Evolutionary conservation across 1,284 basidiomycete species (phyloP), one percentile per base, ranked within the genome.

Genomic region (Coniferiporia sulphurascens): DNA sequence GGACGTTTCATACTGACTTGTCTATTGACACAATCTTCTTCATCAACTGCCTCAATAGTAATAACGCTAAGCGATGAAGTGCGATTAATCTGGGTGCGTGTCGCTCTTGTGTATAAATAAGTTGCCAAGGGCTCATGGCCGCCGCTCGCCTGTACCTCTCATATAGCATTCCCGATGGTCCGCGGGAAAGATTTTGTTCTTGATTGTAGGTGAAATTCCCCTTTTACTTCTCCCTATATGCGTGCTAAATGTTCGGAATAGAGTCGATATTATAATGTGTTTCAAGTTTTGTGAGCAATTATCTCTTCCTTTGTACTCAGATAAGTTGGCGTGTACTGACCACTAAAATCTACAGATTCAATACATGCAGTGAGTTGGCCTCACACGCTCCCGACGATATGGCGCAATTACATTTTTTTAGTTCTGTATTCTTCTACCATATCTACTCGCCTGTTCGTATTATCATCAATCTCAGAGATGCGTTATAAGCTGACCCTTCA

Each of bases 221-320:
- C 32, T 22, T 35, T 44, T 43, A n/a, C 41, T 43, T 43, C n/a
- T 43, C 41, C 12, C 10, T n/a, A 12, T 43, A 43, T 43, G 10
- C 10, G 10, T 3, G 3, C 34, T 17, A 15, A 34, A 9, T 19
- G n/a, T 21, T 41, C 6, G 27, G 15, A 36, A 32, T 12, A 60
- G 59, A 60, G 54, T 45, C 53, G 59, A 60, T 60, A 60, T 60
- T 60, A 60, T 56, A 60, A 60, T 49, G 45, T 60, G 1, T 60
- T 60, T 36, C 55, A 48, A 3, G 49, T 60, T 46, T 35, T 56
- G 59, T 60, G 49, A 45, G 59, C 43, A 21, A 43, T 3, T 6
- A 5, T 48, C 17, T n/a, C 7, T 19, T 46, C 10, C 32, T 27
- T 12, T 19, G 12, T 41, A 10, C 7, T 41, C 38, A 41, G 7